Conservation (phyloP, 140 eudicot genomes). For the Ambrosia hybrid region DNA sequence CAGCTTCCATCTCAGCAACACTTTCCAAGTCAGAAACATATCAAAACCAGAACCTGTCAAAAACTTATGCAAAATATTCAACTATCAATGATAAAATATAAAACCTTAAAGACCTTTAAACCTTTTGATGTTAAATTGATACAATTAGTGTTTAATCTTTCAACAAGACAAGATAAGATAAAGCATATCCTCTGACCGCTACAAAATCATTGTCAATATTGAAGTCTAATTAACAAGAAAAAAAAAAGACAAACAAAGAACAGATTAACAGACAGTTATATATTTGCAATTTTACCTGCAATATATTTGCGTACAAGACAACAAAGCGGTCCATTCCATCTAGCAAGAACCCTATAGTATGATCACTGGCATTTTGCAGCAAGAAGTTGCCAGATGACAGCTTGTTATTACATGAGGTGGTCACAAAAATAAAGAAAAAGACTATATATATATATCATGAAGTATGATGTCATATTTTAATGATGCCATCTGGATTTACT, state of each 20-base stretch:
- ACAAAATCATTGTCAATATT: constrained; percentile 31
- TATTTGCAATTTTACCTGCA: constrained; percentile 61
- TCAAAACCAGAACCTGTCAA: too few species aligned
- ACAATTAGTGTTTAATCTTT: too few species aligned
- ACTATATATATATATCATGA: constrained; percentile 16
- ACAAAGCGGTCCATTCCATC: constrained; percentile 98
- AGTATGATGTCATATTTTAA: constrained; percentile 17
- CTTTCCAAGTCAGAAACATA: too few species aligned
- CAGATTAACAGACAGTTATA: background rate
- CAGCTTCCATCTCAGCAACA: too few species aligned
- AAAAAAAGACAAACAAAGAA: background rate
- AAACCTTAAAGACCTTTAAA: too few species aligned
- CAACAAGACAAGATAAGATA: constrained; percentile 96
- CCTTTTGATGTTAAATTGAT: too few species aligned
- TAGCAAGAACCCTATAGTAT: constrained; percentile 88
- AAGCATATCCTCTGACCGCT: constrained; percentile 97
- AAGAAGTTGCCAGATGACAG: constrained; percentile 33
- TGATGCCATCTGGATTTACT: constrained; percentile 45
- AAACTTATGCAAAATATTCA: too few species aligned
- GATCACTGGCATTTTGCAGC: constrained; percentile 94
- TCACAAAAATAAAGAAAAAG: background rate
- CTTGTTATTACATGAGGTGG: constrained; percentile 4
- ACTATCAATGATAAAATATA: too few species aligned
- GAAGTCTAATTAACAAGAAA: constrained; percentile 13
- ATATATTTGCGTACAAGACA: constrained; percentile 98